Conservation (phyloP, 768 basidiomycete genomes). For the Termitomyces sp. region DNA sequence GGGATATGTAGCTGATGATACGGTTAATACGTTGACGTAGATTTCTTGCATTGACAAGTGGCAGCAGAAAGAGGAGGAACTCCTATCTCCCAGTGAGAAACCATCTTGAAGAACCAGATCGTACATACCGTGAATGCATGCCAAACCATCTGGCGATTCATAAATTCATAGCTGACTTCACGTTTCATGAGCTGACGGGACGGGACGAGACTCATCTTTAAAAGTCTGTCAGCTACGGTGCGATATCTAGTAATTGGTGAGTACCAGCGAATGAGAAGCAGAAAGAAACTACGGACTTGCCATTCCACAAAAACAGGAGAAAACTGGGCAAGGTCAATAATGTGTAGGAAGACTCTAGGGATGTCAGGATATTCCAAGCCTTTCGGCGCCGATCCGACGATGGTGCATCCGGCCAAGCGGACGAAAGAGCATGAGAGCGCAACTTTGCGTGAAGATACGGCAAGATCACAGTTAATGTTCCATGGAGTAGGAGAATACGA, state of each 20-base stretch:
- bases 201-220: conserved; percentile 71
- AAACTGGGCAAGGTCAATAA: conserved; percentile 70
- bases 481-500: conserved; percentile 58
- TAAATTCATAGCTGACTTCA: conserved; percentile 95
- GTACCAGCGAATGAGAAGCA: not conserved
- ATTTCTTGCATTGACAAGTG: conserved; percentile 67
- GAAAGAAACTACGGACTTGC: conserved; percentile 41
- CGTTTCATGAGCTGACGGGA: conserved; percentile 62
- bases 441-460: conserved; percentile 79
- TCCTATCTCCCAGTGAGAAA: conserved; percentile 47
- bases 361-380: conserved; percentile 64
- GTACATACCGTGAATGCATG: conserved; percentile 88
- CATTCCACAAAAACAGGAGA: conserved; percentile 78
- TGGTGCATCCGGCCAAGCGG: conserved; percentile 89
- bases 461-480: conserved; percentile 62
- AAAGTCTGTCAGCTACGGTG: conserved; percentile 72
- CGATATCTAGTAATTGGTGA: conserved; percentile 57
- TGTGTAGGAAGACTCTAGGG: conserved; percentile 62
- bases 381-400: conserved; percentile 68
- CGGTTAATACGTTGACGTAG: conserved; percentile 53
- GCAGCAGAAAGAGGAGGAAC: conserved; percentile 89
- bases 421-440: conserved; percentile 69
- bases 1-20: conserved; percentile 24
- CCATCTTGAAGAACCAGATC: conserved; percentile 1
- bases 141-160: conserved; percentile 99